Conservation (phyloP, 371 early-diverging fungal species). For the Chytridiales sp. region DNA sequence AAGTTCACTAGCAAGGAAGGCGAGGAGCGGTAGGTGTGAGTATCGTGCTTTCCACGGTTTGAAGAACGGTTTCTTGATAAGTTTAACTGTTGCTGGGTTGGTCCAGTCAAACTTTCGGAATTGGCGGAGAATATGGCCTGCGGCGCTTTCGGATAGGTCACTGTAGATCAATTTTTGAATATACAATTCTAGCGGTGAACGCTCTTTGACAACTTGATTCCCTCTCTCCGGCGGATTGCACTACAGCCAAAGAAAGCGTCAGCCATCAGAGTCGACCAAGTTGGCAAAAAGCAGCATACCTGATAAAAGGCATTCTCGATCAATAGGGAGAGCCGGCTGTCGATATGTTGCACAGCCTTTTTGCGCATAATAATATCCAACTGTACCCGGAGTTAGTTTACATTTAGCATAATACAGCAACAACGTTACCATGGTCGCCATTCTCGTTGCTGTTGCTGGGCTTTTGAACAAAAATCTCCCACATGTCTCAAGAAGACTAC, state of each 20-base stretch:
- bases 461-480: conserved; percentile 81
- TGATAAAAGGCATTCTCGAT: conserved; percentile 92
- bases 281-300: conserved; percentile 25
- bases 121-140: conserved; percentile 62
- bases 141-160: conserved; percentile 56
- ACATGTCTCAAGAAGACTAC: conserved; percentile 82
- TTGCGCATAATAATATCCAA: conserved; percentile 88
- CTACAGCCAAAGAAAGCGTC: conserved; percentile 17
- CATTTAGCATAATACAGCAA: background rate
- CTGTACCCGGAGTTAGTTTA: conserved; percentile 22
- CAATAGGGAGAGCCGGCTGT: conserved; percentile 79
- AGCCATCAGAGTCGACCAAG: background rate
- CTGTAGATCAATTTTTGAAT: conserved; percentile 80
- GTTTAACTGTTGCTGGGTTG: conserved; percentile 48
- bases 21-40: conserved; percentile 78
- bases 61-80: conserved; percentile 60
- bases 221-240: conserved; percentile 80
- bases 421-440: conserved; percentile 58
- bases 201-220: conserved; percentile 59
- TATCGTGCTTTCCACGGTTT: conserved; percentile 93
- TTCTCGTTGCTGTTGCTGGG: conserved; percentile 69
- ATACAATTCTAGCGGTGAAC: conserved; percentile 78
- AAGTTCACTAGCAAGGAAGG: conserved; percentile 77
- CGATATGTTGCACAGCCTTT: conserved; percentile 77
- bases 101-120: conserved; percentile 90